Base-by-base conservation (phyloP, 164 flowering plant genomes). In the Aristolochia californica region DNA sequence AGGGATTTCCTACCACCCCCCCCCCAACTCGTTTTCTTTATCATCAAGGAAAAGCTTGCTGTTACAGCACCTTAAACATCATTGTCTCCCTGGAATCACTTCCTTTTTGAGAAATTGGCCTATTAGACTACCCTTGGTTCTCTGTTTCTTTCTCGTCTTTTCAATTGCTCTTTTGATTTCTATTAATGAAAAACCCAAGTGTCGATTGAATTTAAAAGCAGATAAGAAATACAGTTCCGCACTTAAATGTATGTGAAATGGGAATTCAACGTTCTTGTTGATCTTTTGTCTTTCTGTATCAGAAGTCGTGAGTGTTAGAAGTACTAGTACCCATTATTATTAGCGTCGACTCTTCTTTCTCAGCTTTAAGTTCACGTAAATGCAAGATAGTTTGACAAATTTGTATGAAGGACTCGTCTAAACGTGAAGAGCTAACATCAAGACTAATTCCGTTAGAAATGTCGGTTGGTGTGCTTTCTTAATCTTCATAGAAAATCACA, bases 391-490 rank as follows among this genome's bases (percentile, higher is more conserved):
- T 40, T 53, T 53, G 18, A 15, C n/a, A 18, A 5, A 23, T n/a
- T 16, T 23, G n/a, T 28, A 4, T 43, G 28, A 59, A 48, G 54
- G 45, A 47, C 10, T n/a, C 13, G 14, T 59, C 20, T 30, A 59
- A 48, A 54, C 5, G 20, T 28, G 13, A 30, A 48, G 10, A 48
- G 62, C 44, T 20, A 30, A n/a, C 44, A 18, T n/a, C 45, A 48
- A 48, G 62, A 2, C 21, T 25, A 34, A 34, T 34, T 30, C 62
- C 53, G 55, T 59, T 59, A 22, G 45, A 21, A n/a, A 48, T 34
- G 62, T 59, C 48, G 53, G 53, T 59, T 13, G 62, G 54, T 59
- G 62, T 14, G 22, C 18, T 38, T 30, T 45, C 61, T 15, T 48
- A n/a, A 12, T 50, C 53, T 50, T 26, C 0, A 50, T 26, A 5